Evolutionary conservation across 441 rosid species (phyloP), one percentile per base, ranked within the genome.

Genomic region (Erodium chrysanthum): DNA sequence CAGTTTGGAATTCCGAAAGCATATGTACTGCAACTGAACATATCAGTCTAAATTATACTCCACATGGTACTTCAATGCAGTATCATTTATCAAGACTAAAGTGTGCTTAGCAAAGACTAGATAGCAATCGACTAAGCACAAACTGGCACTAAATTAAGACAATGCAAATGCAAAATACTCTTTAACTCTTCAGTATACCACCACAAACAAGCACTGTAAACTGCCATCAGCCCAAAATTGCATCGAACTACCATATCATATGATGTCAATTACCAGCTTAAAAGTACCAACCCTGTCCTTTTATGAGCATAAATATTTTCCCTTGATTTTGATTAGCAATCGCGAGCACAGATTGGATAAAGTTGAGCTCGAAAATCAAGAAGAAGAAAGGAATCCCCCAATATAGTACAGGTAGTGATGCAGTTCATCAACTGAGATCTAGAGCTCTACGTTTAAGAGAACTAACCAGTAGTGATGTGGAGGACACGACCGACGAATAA

Each of bases 401-500:
- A 54, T 7, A 18, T 4, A 54, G 12, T 54, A 21, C 10, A 20
- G 25, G 8, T 1, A 35, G 40, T 35, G 10, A 35, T 35, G 5
- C 40, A 35, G 40, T 35, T 35, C 40, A 35, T 6, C 29, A 1
- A 35, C 9, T 35, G 0, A 35, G 40, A 4, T 40, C 33, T 21
- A 68, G 48, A 52, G 59, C 59, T 18, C 22, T 17, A 33, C 8
- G 2, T 64, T 31, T 27, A 3, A 40, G 22, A 68, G 73, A 68
- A 68, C 81, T 60, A 65, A 88, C 98, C 96, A 66, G 64, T 60
- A 2, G 88, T 71, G 5, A 79, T 1, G 77, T 72, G 79, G 17
- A 88, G 83, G 48, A 90, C 89, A 50, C 87, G 82, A 61, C 90
- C 88, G 68, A 83, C 80, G 44, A 85, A 88, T 91, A 89, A 88